Percentiles rank a stretch among this genome's conserved stretches.
Evolutionary conservation across 306 rosid species (phyloP).

Genomic region (Fragaria iinumae): DNA sequence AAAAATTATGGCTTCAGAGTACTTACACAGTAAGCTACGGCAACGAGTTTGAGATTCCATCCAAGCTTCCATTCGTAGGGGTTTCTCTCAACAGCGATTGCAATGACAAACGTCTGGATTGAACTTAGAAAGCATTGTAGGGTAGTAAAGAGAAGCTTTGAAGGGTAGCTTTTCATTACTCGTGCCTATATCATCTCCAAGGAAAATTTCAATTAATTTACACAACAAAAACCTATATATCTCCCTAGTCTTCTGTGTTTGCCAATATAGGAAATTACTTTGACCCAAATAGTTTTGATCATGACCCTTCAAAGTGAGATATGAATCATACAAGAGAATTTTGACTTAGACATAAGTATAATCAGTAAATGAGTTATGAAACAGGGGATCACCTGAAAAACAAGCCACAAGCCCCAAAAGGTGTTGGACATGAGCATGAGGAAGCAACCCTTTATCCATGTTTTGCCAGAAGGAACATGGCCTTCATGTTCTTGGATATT

Average conservation of each 20-base stretch:
- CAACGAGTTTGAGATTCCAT: conserved; percentile 64
- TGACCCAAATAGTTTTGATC: neutral
- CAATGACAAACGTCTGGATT: conserved; percentile 60
- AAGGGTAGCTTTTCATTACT: conserved; percentile 61
- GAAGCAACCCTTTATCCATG: conserved; percentile 86
- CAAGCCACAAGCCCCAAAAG: conserved; percentile 77
- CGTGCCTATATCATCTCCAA: conserved; percentile 36
- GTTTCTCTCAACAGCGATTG: conserved; percentile 64
- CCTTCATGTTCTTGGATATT: conserved; percentile 8
- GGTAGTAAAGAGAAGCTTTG: conserved; percentile 69
- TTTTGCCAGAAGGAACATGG: conserved; percentile 27
- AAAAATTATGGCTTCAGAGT: neutral
- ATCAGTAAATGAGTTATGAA: neutral
- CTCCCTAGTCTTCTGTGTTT: neutral
- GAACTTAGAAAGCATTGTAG: conserved; percentile 64
- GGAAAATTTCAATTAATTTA: neutral
- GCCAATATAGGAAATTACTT: neutral
- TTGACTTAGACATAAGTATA: neutral
- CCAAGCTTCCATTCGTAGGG: conserved; percentile 70
- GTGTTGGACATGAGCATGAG: conserved; percentile 69
- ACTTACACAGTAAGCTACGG: conserved; percentile 69
- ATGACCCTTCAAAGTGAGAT: neutral
- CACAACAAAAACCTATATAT: neutral
- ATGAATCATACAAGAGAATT: neutral
- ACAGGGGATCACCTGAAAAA: conserved; percentile 52